Percentiles rank a stretch among this genome's conserved stretches.
These are phyloP conservation scores for Fusarium pseudocircinatum DNA, from an alignment of 2,329 filamentous ascomycete species.

Conservation along the genomic window DNA sequence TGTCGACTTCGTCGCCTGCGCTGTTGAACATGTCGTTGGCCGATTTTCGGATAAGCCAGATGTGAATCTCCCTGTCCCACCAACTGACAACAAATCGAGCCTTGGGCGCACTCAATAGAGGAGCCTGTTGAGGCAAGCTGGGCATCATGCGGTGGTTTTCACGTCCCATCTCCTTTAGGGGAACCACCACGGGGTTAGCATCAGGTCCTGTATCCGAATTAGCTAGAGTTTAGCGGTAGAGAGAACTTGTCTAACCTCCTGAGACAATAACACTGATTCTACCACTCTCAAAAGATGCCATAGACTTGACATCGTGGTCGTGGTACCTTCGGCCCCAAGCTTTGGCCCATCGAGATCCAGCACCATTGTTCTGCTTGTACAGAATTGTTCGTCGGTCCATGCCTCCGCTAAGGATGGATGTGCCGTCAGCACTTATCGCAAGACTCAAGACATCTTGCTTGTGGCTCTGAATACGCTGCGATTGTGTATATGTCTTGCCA, in stretches of 20 bases:
- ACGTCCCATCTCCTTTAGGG: constrained; percentile 76
- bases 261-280: constrained; percentile 88
- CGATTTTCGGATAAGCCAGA: constrained; percentile 73
- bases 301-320: constrained; percentile 92
- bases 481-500: constrained; percentile 87
- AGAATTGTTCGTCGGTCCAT: constrained; percentile 90
- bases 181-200: constrained; percentile 82
- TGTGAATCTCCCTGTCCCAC: constrained; percentile 88
- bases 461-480: constrained; percentile 86
- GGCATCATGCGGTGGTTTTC: constrained; percentile 86
- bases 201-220: constrained; percentile 73
- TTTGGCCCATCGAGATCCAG: constrained; percentile 80
- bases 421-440: constrained; percentile 82
- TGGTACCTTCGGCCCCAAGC: constrained; percentile 89
- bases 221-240: background rate
- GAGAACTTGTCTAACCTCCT: constrained; percentile 72
- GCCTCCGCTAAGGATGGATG: constrained; percentile 85
- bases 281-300: constrained; percentile 87
- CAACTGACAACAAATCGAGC: constrained; percentile 85
- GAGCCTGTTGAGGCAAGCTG: constrained; percentile 82
- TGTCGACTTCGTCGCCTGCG: constrained; percentile 52
- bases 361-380: constrained; percentile 73
- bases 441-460: constrained; percentile 91
- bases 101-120: constrained; percentile 75
- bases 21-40: constrained; percentile 57